A percentile compares a stretch with the other conserved stretches of the same genome.
phyloP scores from a whole-genome alignment of 2,329 filamentous ascomycete genomes.

The Paradendryphiella salina region DNA sequence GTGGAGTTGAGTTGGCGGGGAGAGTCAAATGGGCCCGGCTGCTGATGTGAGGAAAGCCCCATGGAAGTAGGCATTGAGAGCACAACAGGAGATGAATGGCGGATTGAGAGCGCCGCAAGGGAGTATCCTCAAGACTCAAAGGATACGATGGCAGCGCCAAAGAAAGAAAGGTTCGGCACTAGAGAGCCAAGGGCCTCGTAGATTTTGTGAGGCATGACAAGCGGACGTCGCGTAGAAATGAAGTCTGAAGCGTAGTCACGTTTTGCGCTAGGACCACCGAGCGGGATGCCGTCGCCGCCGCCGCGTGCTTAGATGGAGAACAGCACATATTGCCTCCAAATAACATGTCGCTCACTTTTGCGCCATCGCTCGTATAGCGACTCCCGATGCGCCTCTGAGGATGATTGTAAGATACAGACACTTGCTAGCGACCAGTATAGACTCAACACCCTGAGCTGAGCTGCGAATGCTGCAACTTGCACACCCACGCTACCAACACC shows the following conservation, averaged over 20 bases:
- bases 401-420: constrained; percentile 49
- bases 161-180: neutral
- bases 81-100: constrained; percentile 16
- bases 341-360: constrained; percentile 20
- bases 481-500: constrained; percentile 25
- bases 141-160: neutral
- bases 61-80: constrained; percentile 19
- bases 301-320: constrained; percentile 7
- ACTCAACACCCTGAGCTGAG: constrained; percentile 42
- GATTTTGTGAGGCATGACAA: constrained; percentile 5
- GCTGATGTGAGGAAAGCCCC: constrained; percentile 29
- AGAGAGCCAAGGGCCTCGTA: neutral
- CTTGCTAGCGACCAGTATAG: constrained; percentile 43
- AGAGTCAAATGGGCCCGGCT: constrained; percentile 17
- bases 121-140: neutral
- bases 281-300: constrained; percentile 14
- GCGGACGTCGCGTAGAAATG: constrained; percentile 12
- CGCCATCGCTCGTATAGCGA: constrained; percentile 23
- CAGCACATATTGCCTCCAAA: constrained; percentile 20
- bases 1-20: constrained; percentile 14
- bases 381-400: constrained; percentile 40
- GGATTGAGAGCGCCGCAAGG: constrained; percentile 8
- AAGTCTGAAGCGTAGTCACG: constrained; percentile 23
- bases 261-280: constrained; percentile 27
- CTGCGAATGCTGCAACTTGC: constrained; percentile 33